Base-by-base conservation (phyloP, 176 grass and related monocot species). In the Bonia amplexicaulis region DNA sequence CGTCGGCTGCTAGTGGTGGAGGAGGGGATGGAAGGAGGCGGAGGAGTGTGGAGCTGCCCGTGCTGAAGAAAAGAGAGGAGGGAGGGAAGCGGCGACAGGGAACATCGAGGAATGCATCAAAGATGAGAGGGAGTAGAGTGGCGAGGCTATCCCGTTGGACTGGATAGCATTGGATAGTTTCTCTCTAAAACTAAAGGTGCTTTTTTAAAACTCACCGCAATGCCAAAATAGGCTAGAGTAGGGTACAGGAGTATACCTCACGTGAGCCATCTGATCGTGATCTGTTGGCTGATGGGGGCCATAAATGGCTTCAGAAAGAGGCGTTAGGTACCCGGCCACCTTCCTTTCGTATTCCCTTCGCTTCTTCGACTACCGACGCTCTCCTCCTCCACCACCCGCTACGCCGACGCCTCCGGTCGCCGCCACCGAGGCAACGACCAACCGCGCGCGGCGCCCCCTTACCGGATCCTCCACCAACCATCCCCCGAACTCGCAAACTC, bases 401-500 rank as follows among this genome's bases (percentile, higher is more conserved):
- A 12, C 55, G 71, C 85, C 78, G 78, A 87, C 70, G 85, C 49
- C 23, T 37, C 77, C 85, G 66, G 75, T 19, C 65, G 57, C 53
- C 67, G 62, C 41, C 80, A 61, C 81, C 66, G 60, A 59, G 37
- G 45, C 79, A 70, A 51, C 53, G 84, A 79, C 84, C 66, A 62
- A 6, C 22, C 65, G 14, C 78, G 15, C 70, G 12, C 85, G 78
- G 27, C 73, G 58, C 74, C 41, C 31, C 52, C 19, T 76, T 76
- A 26, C 71, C 51, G 70, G 85, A 81, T 87, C 70, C 10, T 66
- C 57, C 70, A 66, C 23, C 67, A 19, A 46, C 40, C 40, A 58
- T 47, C 20, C 45, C 78, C 78, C 62, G 62, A 37, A 82, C 79
- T 79, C 62, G 62, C 10, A 14, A 82, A 87, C 79, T 79, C 79